Evolutionary conservation across 1,284 basidiomycete genomes (phyloP), one percentile per base, ranked within the genome.

Genomic region (Austropuccinia psidii): DNA sequence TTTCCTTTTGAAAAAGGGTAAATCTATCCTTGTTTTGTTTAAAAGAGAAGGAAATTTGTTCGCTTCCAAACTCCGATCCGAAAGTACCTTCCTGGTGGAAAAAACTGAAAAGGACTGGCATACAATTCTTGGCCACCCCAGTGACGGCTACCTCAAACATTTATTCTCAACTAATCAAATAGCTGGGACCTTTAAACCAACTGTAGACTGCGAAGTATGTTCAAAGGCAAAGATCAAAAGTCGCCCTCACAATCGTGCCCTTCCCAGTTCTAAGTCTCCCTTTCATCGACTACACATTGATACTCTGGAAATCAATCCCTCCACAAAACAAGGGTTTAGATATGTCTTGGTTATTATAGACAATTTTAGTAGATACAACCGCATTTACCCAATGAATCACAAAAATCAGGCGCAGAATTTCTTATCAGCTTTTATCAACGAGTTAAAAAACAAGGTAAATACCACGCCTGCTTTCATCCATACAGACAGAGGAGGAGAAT

Each of bases 301-400:
- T 29, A 15, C 29, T 6, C n/a, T 64, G 17, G 39, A 64, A 64
- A 64, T 47, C 24, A 24, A 24, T 11, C 61, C 61, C 1, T 4
- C 8, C 17, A 27, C 37, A 13, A 15, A 27, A 13, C 15, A 24
- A 17, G 13, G 21, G 4, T 3, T 64, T 7, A 45, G 47, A 31
- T 64, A 47, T 43, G 15, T 64, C 9, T 24, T 64, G 1, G 61
- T 64, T 11, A 15, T 64, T 2, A 64, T 64, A 33, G 61, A 64
- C 19, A 27, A 64, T 64, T 64, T 43, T 17, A 45, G 39, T 3
- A 2, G 60, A 1, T 62, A 41, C 60, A 62, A 62, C 27, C 5
- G 60, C 6, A 62, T 62, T 7, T 64, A 64, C 33, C 17, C 47
- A 3, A 13, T 64, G 3, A 21, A 49, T 15, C 43, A 64, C 1